These are phyloP conservation scores for Puccinia coronata DNA, from an alignment of 1,284 basidiomycete species.

Conservation along the genomic window DNA sequence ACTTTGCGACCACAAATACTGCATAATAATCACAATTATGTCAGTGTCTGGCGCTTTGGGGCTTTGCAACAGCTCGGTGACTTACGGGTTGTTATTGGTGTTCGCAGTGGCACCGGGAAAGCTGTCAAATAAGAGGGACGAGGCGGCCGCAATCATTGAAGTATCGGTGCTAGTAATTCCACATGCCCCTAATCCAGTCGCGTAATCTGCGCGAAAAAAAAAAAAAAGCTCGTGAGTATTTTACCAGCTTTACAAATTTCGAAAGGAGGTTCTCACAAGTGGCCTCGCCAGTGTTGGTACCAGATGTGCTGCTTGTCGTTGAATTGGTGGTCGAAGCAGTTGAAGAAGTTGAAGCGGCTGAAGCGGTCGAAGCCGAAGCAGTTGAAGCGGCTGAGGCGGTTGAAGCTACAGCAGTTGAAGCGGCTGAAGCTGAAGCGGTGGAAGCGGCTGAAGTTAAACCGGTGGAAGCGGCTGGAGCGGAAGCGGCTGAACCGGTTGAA, in stretches of 20 bases:
- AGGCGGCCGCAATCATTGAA: conserved; percentile 69
- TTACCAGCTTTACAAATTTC: not conserved
- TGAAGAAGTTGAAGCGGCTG: too few relatives aligned
- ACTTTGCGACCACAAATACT: conserved; percentile 47
- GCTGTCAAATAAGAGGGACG: conserved; percentile 65
- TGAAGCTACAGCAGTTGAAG: too few relatives aligned
- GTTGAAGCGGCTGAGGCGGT: too few relatives aligned
- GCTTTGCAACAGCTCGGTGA: not conserved
- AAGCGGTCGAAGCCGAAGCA: too few relatives aligned
- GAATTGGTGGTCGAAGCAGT: not conserved
- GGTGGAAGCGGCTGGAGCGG: too few relatives aligned
- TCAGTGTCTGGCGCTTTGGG: too few relatives aligned
- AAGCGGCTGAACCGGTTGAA: too few relatives aligned
- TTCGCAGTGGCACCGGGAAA: conserved; percentile 63
- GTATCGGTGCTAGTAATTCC: conserved; percentile 66
- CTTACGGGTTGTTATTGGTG: conserved; percentile 67
- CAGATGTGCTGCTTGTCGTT: not conserved
- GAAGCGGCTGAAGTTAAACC: too few relatives aligned
- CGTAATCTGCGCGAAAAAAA: conserved; percentile 59
- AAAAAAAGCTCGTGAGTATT: not conserved
- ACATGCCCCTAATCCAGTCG: conserved; percentile 70
- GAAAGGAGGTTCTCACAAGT: conserved; percentile 33
- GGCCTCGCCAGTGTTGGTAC: conserved; percentile 34
- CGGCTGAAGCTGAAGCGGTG: too few relatives aligned
- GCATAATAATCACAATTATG: too few relatives aligned